Base-by-base conservation (phyloP, 202 grass and related monocot species). In the Thinopyrum obtusiflorum region DNA sequence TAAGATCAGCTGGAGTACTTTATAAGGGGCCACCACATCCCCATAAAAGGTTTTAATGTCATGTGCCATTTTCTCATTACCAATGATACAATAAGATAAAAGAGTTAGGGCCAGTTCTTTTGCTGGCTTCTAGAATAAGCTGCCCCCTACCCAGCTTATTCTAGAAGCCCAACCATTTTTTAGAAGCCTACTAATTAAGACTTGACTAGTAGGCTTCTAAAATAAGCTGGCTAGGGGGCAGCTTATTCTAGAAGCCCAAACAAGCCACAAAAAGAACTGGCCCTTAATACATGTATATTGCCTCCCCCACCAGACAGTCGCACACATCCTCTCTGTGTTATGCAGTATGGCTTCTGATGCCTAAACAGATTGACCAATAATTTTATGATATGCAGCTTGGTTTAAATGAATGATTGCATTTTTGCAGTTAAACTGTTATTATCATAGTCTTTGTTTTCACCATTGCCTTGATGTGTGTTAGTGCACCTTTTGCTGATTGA, bases 341-440 rank as follows among this genome's bases (percentile, higher is more conserved):
- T 44, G 40, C 40, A 44, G 40, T 12, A 13, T 12, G 40, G 11
- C 40, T 44, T 44, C 40, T 12, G 40, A 46, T 46, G 42, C 42
- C 42, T 46, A 46, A 46, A 46, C 12, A 46, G 42, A 76, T 68
- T 11, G 21, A 31, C 61, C 23, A 84, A 75, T 75, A 61, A 31
- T 21, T 29, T 15, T 39, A 74, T 13, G 49, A 9, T 71, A 49
- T 70, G 64, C 27, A 39, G n/a, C 1, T 83, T 53, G 0, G 21
- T 39, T 84, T n/a, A 68, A 71, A 81, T 75, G 65, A 81, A 44
- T 51, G 31, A 37, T 83, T 66, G 21, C 77, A 39, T 83, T 82
- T 77, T 35, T 70, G 46, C 33, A 67, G 29, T 73, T 77, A 27
- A 31, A 68, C 69, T 74, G 11, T 79, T 81, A 18, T 84, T 84